Evolutionary conservation across 2,329 filamentous ascomycete genomes (phyloP), one percentile per base, ranked within the genome.

Genomic region (Alternaria infectoria): DNA sequence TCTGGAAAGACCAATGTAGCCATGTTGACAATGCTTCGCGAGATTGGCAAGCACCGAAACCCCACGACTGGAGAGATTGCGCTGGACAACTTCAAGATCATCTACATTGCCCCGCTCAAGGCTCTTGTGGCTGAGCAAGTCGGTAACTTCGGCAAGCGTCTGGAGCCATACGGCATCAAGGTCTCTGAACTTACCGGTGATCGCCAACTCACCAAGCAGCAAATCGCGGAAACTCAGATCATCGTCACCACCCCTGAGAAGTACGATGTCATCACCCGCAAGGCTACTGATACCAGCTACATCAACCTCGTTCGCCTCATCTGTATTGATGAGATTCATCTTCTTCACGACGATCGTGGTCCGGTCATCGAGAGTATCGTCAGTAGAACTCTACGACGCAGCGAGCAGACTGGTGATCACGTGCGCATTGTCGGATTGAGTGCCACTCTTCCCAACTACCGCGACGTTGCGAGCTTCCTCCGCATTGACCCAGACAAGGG

Each of bases 181-280:
- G 96, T 99, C 11, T 89, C 94, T n/a, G 96, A 99, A 81, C 84
- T 99, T 75, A 99, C 96, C 65, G 96, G 96, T 83, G 96, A 99
- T 83, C 92, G 96, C 57, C 96, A 98, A 81, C 90, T 99, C 77
- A 99, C 95, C 19, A 99, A 99, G 82, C 93, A 97, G 80, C 96
- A 99, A 84, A 98, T 99, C 67, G 89, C 95, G 2, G 96, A 99
- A 75, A 99, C 96, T 0, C 95, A 99, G 79, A 90, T 99, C 71
- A 99, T 99, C 72, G 94, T 99, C 62, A 99, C 96, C 1, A 99
- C 96, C 0, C 96, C 96, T 19, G 96, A 99, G 81, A 99, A 99
- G 83, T 99, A 93, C 92, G 96, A 99, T 81, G 95, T 99, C 70
- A 97, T 99, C 72, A 99, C 96, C 6, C 89, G 96, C 81, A 99